Base-by-base conservation (phyloP, 2,329 filamentous ascomycete species). In the Alternaria rosae region DNA sequence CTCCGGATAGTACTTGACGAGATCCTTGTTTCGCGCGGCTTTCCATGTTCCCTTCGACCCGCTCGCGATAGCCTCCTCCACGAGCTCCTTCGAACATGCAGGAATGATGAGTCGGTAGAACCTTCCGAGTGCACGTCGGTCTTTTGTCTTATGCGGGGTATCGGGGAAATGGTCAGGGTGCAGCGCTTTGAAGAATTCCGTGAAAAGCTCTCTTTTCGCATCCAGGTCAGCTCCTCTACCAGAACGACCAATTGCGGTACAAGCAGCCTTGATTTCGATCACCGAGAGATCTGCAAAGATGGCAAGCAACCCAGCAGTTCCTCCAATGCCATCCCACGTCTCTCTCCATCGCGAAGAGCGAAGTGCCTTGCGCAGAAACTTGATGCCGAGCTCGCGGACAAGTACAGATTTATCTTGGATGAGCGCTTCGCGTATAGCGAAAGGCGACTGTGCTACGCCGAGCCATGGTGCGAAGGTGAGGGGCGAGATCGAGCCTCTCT, bases 261-360 rank as follows among this genome's bases (percentile, higher is more conserved):
- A 76, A 2, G 70, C 58, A 20, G 59, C 26, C 11, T 55, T 61
- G 1, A 76, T 62, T 26, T 78, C 73, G 2, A 45, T 23, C 11
- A 76, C 74, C 0, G 73, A 77, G 6, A 77, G 59, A 20, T 70
- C 56, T 12, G 51, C 64, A 42, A 74, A 62, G 3, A 76, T 43
- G 3, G 64, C 61, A 6, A 76, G 54, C n/a, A 77, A n/a, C 5
- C 75, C 76, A 21, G 28, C n/a, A 6, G 56, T 64, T 9, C 70
- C 70, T 3, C 73, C 75, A n/a, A 78, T 45, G 0, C 54, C 65
- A n/a, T 73, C 67, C 74, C 74, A 77, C 1, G 57, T 65, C n/a
- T 64, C 48, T 25, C 51, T 62, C 76, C 76, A 78, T 52, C 48
- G 42, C 5, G 54, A 5, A 2, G 70, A 70, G 17, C 47, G 38